These are phyloP conservation scores for Graphilbum ipis-grandicollis DNA, from an alignment of 2,329 filamentous ascomycete species.

Conservation along the genomic window DNA sequence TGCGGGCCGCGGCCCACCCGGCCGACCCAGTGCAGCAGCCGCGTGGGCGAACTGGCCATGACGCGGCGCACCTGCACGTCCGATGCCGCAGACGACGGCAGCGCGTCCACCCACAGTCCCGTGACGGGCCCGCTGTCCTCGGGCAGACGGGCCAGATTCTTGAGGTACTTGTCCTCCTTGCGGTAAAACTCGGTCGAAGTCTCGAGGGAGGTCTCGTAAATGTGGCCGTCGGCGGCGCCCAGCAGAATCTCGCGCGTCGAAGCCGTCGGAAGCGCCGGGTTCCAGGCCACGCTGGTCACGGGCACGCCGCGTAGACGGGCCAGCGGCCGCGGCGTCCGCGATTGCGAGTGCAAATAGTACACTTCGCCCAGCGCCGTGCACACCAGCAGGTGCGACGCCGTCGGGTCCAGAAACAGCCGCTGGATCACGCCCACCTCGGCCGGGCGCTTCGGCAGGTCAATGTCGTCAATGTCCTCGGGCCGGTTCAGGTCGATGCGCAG, in stretches of 20 bases:
- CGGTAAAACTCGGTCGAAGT: slow-evolving; percentile 88
- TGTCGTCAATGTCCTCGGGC: slow-evolving; percentile 92
- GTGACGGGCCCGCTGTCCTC: slow-evolving; percentile 56
- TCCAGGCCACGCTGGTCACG: slow-evolving; percentile 89
- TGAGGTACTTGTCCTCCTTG: slow-evolving; percentile 84
- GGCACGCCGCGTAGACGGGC: slow-evolving; percentile 69
- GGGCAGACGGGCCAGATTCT: slow-evolving; percentile 62
- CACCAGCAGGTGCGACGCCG: slow-evolving; percentile 83
- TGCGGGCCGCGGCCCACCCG: slow-evolving; percentile 49
- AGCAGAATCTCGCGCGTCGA: slow-evolving; percentile 89
- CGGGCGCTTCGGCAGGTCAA: slow-evolving; percentile 86
- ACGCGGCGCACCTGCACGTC: slow-evolving; percentile 52
- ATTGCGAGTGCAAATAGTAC: slow-evolving; percentile 94
- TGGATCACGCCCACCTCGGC: slow-evolving; percentile 84
- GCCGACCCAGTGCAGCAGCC: slow-evolving; percentile 67
- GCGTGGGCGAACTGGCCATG: slow-evolving; percentile 60
- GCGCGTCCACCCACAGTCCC: slow-evolving; percentile 67
- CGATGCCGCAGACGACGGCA: slow-evolving; percentile 32
- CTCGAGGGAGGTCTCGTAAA: slow-evolving; percentile 92
- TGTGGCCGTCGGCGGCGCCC: slow-evolving; percentile 79
- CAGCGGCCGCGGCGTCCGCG: slow-evolving; percentile 68
- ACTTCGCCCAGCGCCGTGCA: slow-evolving; percentile 87
- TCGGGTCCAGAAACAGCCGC: slow-evolving; percentile 94
- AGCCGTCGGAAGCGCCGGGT: slow-evolving; percentile 77
- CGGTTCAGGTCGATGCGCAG: slow-evolving; percentile 86